These are phyloP conservation scores for Trichocladium antarcticum DNA, from an alignment of 495 filamentous ascomycete genomes.

Conservation along the genomic window DNA sequence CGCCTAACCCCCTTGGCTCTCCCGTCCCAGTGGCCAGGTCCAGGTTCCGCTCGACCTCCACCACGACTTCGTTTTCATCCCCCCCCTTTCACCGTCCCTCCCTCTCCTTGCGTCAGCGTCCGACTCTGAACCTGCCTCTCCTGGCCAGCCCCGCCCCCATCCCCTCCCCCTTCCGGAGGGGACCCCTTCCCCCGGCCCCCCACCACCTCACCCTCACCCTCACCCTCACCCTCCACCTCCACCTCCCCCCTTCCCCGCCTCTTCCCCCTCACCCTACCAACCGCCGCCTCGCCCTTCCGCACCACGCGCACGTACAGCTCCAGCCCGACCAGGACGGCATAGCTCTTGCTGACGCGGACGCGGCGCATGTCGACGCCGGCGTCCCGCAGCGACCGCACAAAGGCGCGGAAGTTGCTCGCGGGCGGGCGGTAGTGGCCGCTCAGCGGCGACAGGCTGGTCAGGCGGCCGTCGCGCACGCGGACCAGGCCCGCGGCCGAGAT, in stretches of 20 bases:
- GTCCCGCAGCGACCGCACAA: slow-evolving; percentile 59
- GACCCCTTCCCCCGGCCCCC: slow-evolving; percentile 5
- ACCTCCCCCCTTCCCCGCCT: neutral
- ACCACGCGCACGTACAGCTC: slow-evolving; percentile 64
- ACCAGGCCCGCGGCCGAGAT: slow-evolving; percentile 78
- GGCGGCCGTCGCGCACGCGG: slow-evolving; percentile 66
- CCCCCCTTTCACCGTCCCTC: slow-evolving; percentile 24
- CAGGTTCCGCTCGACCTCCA: slow-evolving; percentile 28
- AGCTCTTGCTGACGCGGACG: slow-evolving; percentile 67
- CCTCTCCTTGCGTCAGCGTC: neutral
- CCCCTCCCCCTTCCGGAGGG: slow-evolving; percentile 19
- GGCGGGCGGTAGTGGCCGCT: slow-evolving; percentile 86
- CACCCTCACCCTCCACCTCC: neutral
- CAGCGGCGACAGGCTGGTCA: slow-evolving; percentile 46
- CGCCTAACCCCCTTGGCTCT: slow-evolving; percentile 19
- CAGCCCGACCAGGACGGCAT: slow-evolving; percentile 70
- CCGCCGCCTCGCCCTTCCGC: slow-evolving; percentile 44
- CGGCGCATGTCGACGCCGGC: slow-evolving; percentile 68
- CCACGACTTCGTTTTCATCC: slow-evolving; percentile 26
- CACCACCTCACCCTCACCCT: neutral
- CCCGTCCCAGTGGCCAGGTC: slow-evolving; percentile 14
- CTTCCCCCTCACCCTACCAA: slow-evolving; percentile 27
- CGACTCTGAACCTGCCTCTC: no score
- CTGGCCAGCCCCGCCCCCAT: neutral
- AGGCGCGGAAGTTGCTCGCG: slow-evolving; percentile 64